Conservation (phyloP, 371 early-diverging fungal species). For the Zychaea mexicana region DNA sequence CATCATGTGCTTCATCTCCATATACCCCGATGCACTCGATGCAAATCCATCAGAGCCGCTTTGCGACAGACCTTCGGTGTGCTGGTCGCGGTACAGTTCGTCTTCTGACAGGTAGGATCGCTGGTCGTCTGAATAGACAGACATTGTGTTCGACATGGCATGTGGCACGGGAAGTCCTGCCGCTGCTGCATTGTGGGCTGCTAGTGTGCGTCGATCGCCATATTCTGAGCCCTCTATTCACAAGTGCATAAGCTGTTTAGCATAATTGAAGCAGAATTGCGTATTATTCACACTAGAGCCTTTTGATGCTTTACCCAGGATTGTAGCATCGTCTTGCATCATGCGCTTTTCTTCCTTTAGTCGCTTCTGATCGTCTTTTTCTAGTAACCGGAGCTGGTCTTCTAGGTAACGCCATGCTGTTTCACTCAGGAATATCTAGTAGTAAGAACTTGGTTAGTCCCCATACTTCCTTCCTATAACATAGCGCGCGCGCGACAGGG, state of each 20-base stretch:
- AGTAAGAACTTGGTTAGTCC: neutral
- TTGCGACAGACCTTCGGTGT: constrained; percentile 24
- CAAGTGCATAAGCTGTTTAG: no score
- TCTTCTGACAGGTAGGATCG: constrained; percentile 68
- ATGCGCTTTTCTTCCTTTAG: constrained; percentile 25
- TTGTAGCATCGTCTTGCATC: constrained; percentile 5
- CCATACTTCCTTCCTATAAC: neutral
- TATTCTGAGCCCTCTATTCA: neutral
- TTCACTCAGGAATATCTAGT: constrained; percentile 71
- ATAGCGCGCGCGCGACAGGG: no score
- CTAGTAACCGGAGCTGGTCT: constrained; percentile 47
- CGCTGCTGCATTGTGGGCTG: constrained; percentile 20
- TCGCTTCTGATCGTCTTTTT: constrained; percentile 33
- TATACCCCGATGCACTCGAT: constrained; percentile 14
- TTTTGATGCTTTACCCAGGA: no score
- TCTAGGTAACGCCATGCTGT: constrained; percentile 69
- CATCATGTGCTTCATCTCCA: constrained; percentile 21
- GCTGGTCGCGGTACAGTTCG: constrained; percentile 30
- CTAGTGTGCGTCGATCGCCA: constrained; percentile 12
- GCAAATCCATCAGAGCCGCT: constrained; percentile 24
- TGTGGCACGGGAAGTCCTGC: constrained; percentile 26
- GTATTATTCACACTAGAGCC: no score
- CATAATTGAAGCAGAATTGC: no score
- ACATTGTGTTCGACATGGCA: constrained; percentile 3
- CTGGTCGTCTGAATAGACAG: constrained; percentile 54